Base-by-base conservation (phyloP, 176 grass and related monocot genomes). In the Raddia distichophylla region DNA sequence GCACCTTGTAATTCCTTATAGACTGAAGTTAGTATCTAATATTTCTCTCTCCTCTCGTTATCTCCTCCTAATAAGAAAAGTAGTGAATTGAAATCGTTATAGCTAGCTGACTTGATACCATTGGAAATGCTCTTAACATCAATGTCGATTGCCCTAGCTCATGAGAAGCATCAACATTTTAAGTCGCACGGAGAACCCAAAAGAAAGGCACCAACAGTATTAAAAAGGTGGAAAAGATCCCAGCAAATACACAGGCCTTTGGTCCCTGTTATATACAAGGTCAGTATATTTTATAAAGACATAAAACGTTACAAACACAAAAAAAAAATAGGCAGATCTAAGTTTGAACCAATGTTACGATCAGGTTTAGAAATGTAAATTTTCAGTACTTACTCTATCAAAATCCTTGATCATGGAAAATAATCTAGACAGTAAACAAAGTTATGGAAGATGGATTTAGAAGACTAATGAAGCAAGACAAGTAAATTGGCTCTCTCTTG, bases 91-190 rank as follows among this genome's bases (percentile, higher is more conserved):
- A 27, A 27, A 27, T 27, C 27, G 27, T 27, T 27, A 27, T 27
- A 27, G 27, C 27, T 27, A 27, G 27, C 27, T 27, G 27, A 27
- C 27, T 27, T 27, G 27, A 27, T 1, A 27, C 27, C 27, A 27
- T 27, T 27, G 27, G 27, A 27, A 27, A 27, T 27, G 27, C 27
- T 27, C 27, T 27, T 27, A 27, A 27, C 79, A 81, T 52, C 73
- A 79, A 55, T n/a, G 51, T n/a, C 18, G n/a, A 63, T n/a, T 78
- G 49, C 17, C 18, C 16, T 71, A 85, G 19, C 20, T 79, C 48
- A 79, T 72, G 57, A 37, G 16, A 57, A 64, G 15, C 63, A 59
- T 48, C 56, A 56, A 16, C 64, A 15, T 15, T 73, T 67, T 12
- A 57, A 65, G 68, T 74, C 32, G 19, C 20, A 84, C 75, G 10